These are phyloP conservation scores for Wallacemonas rigidus DNA, from an alignment of 208 protist genomes.

Conservation along the genomic window DNA sequence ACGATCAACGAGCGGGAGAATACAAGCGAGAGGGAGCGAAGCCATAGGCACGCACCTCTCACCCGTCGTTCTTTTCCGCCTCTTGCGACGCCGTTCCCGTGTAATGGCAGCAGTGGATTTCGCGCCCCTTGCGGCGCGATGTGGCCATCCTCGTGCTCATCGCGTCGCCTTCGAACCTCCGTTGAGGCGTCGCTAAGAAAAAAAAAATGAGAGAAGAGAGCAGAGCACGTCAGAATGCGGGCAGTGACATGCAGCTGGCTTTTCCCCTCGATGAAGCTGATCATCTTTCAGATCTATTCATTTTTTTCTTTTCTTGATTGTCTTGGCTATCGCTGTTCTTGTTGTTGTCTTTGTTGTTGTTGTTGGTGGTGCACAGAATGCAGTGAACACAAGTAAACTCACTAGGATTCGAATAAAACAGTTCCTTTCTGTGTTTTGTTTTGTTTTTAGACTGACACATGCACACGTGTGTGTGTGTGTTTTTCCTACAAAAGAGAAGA, in stretches of 20 bases:
- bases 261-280: neutral
- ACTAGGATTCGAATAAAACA: slow-evolving; percentile 1
- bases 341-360: neutral
- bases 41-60: too few relatives aligned
- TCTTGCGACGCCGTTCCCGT: too few relatives aligned
- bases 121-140: too few relatives aligned
- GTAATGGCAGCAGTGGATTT: too few relatives aligned
- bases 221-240: neutral
- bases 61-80: too few relatives aligned
- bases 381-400: slow-evolving; percentile 16
- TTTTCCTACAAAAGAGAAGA: slow-evolving; percentile 11
- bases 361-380: neutral
- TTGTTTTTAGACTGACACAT: neutral
- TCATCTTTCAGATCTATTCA: neutral
- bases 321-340: neutral
- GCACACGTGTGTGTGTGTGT: neutral
- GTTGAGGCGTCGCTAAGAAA: slow-evolving; percentile 10
- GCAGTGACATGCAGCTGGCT: too few relatives aligned
- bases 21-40: too few relatives aligned
- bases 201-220: slow-evolving; percentile 9
- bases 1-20: too few relatives aligned
- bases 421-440: neutral
- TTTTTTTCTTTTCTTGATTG: neutral
- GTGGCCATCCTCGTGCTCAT: too few relatives aligned
- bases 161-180: too few relatives aligned